A percentile compares a stretch with the other conserved stretches of the same genome.
Conservation (phyloP, 805 yeast species). For the Starmerella riodocensis region DNA sequence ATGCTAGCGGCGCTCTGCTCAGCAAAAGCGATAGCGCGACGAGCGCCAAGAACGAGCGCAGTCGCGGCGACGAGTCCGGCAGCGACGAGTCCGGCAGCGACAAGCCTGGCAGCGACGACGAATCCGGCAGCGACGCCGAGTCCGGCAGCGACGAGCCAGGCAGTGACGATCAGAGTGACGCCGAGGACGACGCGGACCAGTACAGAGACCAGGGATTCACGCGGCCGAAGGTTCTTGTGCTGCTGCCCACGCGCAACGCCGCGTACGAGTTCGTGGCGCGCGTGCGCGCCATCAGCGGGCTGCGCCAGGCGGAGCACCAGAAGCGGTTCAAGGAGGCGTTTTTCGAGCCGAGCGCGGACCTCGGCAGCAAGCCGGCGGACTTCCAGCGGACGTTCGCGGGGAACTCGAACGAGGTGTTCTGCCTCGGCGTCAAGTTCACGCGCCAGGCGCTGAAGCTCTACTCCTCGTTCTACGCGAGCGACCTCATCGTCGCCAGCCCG, state of each 20-base stretch:
- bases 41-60: too few relatives aligned
- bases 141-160: too few relatives aligned
- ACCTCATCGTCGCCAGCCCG: slow-evolving; percentile 81
- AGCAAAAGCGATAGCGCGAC: too few relatives aligned
- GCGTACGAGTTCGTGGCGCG: slow-evolving; percentile 57
- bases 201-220: slow-evolving; percentile 90
- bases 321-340: slow-evolving; percentile 64
- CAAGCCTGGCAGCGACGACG: too few relatives aligned
- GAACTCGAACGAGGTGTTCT: slow-evolving; percentile 81
- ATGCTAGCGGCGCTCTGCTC: too few relatives aligned
- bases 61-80: too few relatives aligned
- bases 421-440: slow-evolving; percentile 81
- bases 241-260: slow-evolving; percentile 72
- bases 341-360: slow-evolving; percentile 37
- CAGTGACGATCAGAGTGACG: slow-evolving; percentile 12
- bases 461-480: slow-evolving; percentile 72
- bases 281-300: slow-evolving; percentile 48
- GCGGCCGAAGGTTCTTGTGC: slow-evolving; percentile 71
- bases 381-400: slow-evolving; percentile 72
- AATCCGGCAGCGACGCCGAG: too few relatives aligned
- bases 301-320: slow-evolving; percentile 67
- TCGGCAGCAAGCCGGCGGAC: slow-evolving; percentile 62
- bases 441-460: slow-evolving; percentile 75
- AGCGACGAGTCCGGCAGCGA: too few relatives aligned
- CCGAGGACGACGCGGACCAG: slow-evolving; percentile 32